These are phyloP conservation scores for Crithidia fasciculata DNA, from an alignment of 208 protist species.

Conservation along the genomic window DNA sequence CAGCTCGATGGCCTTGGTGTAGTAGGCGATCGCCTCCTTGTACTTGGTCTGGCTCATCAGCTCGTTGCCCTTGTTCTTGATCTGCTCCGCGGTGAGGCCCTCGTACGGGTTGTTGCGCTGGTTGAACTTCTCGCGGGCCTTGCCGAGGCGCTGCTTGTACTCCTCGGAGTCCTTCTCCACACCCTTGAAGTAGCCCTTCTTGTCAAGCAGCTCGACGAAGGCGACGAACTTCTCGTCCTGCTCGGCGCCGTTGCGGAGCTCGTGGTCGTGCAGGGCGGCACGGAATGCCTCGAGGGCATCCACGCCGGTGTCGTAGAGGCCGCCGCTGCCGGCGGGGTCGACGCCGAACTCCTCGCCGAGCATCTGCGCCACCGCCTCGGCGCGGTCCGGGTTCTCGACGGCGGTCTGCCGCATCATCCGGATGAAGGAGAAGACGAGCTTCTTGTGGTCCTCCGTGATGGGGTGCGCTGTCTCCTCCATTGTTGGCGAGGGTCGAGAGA, in stretches of 20 bases:
- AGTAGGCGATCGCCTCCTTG: conserved; percentile 93
- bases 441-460: conserved; percentile 80
- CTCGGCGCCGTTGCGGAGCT: conserved; percentile 45
- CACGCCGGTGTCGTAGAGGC: conserved; percentile 67
- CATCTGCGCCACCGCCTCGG: conserved; percentile 59
- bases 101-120: conserved; percentile 92
- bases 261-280: conserved; percentile 50
- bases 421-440: conserved; percentile 89
- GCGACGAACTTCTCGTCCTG: conserved; percentile 88
- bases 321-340: conserved; percentile 73
- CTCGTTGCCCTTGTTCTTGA: conserved; percentile 94
- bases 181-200: conserved; percentile 93
- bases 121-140: conserved; percentile 90
- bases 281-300: conserved; percentile 72
- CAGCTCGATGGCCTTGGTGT: conserved; percentile 94
- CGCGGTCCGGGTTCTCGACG: conserved; percentile 44
- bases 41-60: conserved; percentile 91
- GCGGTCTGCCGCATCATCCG: conserved; percentile 63
- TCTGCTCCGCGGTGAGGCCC: conserved; percentile 89
- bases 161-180: conserved; percentile 72
- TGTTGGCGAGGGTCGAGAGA: conserved; percentile 5
- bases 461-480: conserved; percentile 40
- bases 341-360: conserved; percentile 80
- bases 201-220: conserved; percentile 86
- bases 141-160: conserved; percentile 80